These are phyloP conservation scores for Barnettozyma populi DNA, from an alignment of 805 yeast species.

Conservation along the genomic window DNA sequence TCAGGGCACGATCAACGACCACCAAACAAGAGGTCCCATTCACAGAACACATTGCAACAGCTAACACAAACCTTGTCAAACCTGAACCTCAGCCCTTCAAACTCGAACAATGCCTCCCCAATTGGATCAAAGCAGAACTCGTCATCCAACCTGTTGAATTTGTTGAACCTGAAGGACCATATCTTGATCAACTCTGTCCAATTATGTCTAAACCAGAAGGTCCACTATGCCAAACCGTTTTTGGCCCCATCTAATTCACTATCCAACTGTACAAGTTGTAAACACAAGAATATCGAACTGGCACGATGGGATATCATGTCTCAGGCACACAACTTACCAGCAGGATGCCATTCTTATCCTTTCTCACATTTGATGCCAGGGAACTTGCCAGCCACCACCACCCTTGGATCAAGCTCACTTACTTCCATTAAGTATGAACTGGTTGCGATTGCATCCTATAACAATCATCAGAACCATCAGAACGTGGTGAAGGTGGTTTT, in stretches of 20 bases:
- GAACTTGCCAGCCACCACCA: constrained; percentile 69
- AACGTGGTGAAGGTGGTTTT: constrained; percentile 40
- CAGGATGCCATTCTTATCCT: constrained; percentile 82
- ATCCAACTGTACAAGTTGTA: constrained; percentile 55
- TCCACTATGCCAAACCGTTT: constrained; percentile 63
- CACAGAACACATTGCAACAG: constrained; percentile 18
- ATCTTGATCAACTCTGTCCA: constrained; percentile 53
- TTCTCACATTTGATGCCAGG: constrained; percentile 90
- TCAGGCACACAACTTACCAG: constrained; percentile 48
- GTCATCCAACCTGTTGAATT: constrained; percentile 22
- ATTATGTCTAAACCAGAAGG: constrained; percentile 65
- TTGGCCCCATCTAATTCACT: constrained; percentile 45
- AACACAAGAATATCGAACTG: constrained; percentile 48
- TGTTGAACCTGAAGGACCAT: constrained; percentile 33
- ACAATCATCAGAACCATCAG: constrained; percentile 29
- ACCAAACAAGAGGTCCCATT: constrained; percentile 12
- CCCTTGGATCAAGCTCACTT: constrained; percentile 46
- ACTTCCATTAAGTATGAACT: constrained; percentile 68
- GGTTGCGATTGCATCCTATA: constrained; percentile 50
- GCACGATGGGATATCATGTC: constrained; percentile 86
- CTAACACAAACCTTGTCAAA: constrained; percentile 21
- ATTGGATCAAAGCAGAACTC: constrained; percentile 19
- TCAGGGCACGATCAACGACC: constrained; percentile 18
- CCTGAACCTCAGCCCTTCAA: constrained; percentile 22
- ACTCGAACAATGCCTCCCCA: constrained; percentile 20